Evolutionary conservation across 148 eudicot species (phyloP).

Genomic region (Camellia japonica): DNA sequence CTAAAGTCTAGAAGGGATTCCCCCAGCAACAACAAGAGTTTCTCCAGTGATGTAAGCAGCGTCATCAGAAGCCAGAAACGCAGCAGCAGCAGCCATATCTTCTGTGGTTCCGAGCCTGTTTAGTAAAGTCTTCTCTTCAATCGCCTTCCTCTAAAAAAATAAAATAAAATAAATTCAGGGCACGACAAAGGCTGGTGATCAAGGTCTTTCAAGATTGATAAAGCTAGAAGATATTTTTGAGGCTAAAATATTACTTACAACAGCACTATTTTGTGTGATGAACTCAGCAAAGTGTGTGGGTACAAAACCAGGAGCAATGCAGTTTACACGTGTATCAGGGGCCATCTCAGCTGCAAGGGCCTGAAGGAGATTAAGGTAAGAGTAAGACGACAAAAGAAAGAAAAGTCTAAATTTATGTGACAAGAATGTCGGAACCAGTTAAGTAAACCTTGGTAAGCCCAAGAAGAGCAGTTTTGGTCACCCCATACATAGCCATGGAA

Average conservation of each 20-base stretch:
- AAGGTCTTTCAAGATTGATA: not conserved
- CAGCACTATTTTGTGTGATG: slow-evolving; percentile 39
- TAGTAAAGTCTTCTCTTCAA: slow-evolving; percentile 62
- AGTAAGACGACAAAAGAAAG: not conserved
- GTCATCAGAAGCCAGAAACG: slow-evolving; percentile 90
- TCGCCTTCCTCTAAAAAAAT: slow-evolving; percentile 45
- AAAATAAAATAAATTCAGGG: not conserved
- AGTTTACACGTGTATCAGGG: slow-evolving; percentile 92
- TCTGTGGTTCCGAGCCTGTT: slow-evolving; percentile 85
- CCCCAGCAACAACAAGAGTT: slow-evolving; percentile 81
- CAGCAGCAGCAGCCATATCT: slow-evolving; percentile 92
- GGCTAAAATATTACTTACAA: slow-evolving; percentile 44
- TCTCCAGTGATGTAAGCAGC: slow-evolving; percentile 93
- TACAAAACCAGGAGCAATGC: slow-evolving; percentile 91
- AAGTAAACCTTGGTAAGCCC: slow-evolving; percentile 86
- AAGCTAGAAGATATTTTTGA: not conserved
- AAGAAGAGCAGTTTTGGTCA: slow-evolving; percentile 89
- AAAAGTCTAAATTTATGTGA: not conserved
- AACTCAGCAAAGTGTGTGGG: slow-evolving; percentile 74
- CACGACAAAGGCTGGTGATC: not conserved
- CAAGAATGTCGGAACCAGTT: not conserved
- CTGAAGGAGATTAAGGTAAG: slow-evolving; percentile 24
- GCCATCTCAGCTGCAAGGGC: slow-evolving; percentile 91
- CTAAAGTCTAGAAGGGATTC: slow-evolving; percentile 75
- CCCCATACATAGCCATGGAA: slow-evolving; percentile 77